Evolutionary conservation across 1,139 yeast genomes (phyloP).

Genomic region (Pneumocystis jirovecii): DNA sequence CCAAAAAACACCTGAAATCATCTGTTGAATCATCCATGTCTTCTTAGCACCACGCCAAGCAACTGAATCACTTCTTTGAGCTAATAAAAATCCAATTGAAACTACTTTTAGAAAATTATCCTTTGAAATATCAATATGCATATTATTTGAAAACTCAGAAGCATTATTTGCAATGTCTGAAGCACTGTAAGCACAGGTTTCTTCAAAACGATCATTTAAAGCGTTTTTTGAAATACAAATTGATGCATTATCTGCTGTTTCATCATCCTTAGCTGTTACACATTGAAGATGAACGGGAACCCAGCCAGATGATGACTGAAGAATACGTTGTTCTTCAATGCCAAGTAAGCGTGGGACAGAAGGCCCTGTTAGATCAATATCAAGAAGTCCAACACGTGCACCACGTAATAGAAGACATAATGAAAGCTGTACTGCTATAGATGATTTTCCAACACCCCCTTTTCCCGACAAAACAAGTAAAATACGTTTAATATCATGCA

Average conservation of each 20-base stretch:
- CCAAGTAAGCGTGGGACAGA: slow-evolving; percentile 96
- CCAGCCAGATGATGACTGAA: slow-evolving; percentile 79
- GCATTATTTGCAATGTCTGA: not conserved
- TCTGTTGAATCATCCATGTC: slow-evolving; percentile 93
- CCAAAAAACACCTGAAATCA: slow-evolving; percentile 83
- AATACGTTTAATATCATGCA: slow-evolving; percentile 40
- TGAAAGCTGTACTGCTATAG: slow-evolving; percentile 88
- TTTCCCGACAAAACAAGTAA: slow-evolving; percentile 75
- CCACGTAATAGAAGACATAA: slow-evolving; percentile 57
- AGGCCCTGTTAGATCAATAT: slow-evolving; percentile 93
- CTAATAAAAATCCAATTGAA: slow-evolving; percentile 81
- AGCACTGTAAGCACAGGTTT: not conserved
- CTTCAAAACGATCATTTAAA: no score
- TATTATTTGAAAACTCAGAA: no score
- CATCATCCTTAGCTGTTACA: no score
- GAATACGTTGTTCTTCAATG: slow-evolving; percentile 61
- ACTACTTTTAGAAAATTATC: slow-evolving; percentile 38
- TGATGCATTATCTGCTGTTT: no score
- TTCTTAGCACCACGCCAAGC: slow-evolving; percentile 99
- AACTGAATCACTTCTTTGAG: slow-evolving; percentile 73
- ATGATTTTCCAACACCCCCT: slow-evolving; percentile 97
- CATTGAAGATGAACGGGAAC: slow-evolving; percentile 52
- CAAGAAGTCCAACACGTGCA: slow-evolving; percentile 75
- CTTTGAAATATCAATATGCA: no score
- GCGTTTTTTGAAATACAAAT: no score